Evolutionary conservation across 306 rosid species (phyloP), one percentile per base, ranked within the genome.

Genomic region (Styphnolobium japonicum): DNA sequence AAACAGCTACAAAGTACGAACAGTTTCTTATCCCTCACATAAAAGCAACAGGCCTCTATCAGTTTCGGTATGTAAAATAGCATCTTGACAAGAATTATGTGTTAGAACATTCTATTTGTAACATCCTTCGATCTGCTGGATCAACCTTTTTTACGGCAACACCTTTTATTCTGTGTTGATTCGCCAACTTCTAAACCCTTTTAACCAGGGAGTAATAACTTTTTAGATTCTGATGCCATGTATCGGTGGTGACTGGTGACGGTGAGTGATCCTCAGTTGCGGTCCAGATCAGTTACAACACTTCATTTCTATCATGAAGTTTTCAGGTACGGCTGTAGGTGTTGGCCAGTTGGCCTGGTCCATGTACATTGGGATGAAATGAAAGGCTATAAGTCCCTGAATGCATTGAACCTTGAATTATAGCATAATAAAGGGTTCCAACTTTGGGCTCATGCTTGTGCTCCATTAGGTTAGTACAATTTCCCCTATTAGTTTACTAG

Each of bases 331-430:
- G 19, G 5, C 6, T 67, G 22, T 36, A 53, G 51, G 68, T 58
- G 39, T 25, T 33, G 40, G 78, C 45, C 73, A 68, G 71, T 68
- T 69, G 70, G 75, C 45, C 55, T 82, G 62, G 78, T 77, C 79
- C 78, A 76, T 62, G n/a, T 58, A 58, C 67, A 67, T 74, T 57
- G 25, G 66, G 42, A 67, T 43, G 48, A 27, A 27, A 67, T 43
- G 48, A 66, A 81, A 73, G 65, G 53, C 69, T 19, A 10, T 64
- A 66, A 23, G n/a, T 81, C 45, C 60, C 16, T 33, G 48, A 22
- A 34, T 75, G 9, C 60, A 68, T 34, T 81, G 85, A 81, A 75
- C 77, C 66, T 76, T 76, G 85, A 82, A 29, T 6, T 23, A 34
- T 67, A 57, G 22, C 69, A 56, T 36, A 67, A 56, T 36, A 67